These are phyloP conservation scores for Claviceps monticola DNA, from an alignment of 2,329 filamentous ascomycete species.

Conservation along the genomic window DNA sequence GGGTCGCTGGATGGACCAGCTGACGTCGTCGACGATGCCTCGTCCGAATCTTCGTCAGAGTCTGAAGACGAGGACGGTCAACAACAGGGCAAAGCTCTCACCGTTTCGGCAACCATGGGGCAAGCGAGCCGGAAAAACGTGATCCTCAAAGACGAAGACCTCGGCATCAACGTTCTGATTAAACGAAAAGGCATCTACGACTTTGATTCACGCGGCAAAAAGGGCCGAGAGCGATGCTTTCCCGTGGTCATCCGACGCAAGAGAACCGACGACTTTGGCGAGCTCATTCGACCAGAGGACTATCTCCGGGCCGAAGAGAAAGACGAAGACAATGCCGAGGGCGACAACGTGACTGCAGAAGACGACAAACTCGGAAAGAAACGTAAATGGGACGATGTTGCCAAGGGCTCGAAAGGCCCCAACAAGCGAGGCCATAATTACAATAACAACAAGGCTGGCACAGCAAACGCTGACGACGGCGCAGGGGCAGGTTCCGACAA, in stretches of 20 bases:
- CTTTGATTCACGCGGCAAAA: conserved; percentile 82
- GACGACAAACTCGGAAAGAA: conserved; percentile 73
- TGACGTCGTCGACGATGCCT: conserved; percentile 70
- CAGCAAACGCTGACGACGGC: conserved; percentile 25
- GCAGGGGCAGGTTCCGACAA: conserved; percentile 23
- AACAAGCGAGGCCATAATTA: conserved; percentile 47
- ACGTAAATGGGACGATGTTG: conserved; percentile 73
- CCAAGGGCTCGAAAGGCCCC: conserved; percentile 21
- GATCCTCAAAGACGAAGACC: conserved; percentile 73
- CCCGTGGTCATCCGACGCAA: conserved; percentile 70
- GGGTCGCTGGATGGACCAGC: conserved; percentile 54
- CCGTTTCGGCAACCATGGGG: conserved; percentile 71
- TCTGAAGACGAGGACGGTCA: conserved; percentile 83
- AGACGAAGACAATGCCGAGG: conserved; percentile 55
- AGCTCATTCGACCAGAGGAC: conserved; percentile 85
- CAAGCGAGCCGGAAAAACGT: conserved; percentile 78
- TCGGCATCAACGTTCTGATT: conserved; percentile 81
- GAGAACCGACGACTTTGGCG: conserved; percentile 82
- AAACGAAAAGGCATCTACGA: conserved; percentile 86
- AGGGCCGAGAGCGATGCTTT: conserved; percentile 84
- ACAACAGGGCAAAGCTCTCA: conserved; percentile 82
- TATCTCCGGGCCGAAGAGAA: conserved; percentile 87
- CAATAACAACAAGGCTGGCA: conserved; percentile 21
- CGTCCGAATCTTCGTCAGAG: conserved; percentile 71
- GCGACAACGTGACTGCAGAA: conserved; percentile 20